These are phyloP conservation scores for Haplographium delicatum DNA, from an alignment of 495 filamentous ascomycete genomes.

Conservation along the genomic window DNA sequence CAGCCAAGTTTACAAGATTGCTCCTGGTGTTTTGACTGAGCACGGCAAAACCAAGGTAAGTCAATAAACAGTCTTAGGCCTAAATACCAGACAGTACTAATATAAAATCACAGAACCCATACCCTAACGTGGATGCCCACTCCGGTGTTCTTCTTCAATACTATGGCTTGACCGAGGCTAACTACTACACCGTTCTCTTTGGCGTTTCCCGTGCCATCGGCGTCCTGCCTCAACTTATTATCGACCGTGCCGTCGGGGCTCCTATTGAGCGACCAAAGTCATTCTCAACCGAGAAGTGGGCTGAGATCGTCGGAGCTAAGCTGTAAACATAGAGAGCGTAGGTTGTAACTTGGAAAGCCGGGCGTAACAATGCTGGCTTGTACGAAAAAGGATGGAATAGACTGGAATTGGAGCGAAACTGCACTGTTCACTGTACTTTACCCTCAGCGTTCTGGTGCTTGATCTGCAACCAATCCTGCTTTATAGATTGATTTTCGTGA, in stretches of 20 bases:
- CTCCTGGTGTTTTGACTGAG: conserved; percentile 93
- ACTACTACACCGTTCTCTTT: conserved; percentile 99
- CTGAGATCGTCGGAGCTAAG: conserved; percentile 86
- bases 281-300: conserved; percentile 94
- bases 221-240: conserved; percentile 98
- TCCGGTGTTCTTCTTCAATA: conserved; percentile 98
- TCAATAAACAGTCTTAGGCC: not conserved
- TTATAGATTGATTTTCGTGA: conserved; percentile 12
- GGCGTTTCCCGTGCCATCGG: conserved; percentile 96
- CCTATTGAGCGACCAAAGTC: conserved; percentile 88
- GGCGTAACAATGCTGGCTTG: conserved; percentile 2
- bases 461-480: conserved; percentile 12
- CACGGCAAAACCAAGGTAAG: conserved; percentile 91
- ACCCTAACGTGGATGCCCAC: conserved; percentile 74
- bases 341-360: not conserved
- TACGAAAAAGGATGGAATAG: conserved; percentile 23
- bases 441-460: conserved; percentile 24
- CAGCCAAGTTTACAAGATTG: conserved; percentile 99
- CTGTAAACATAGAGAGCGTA: conserved; percentile 52
- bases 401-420: conserved; percentile 17
- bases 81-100: not conserved
- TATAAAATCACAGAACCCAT: conserved; percentile 54
- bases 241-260: conserved; percentile 92
- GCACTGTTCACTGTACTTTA: conserved; percentile 24
- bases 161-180: conserved; percentile 97